Conservation (phyloP, 495 filamentous ascomycete species). For the Rhypophila decipiens region DNA sequence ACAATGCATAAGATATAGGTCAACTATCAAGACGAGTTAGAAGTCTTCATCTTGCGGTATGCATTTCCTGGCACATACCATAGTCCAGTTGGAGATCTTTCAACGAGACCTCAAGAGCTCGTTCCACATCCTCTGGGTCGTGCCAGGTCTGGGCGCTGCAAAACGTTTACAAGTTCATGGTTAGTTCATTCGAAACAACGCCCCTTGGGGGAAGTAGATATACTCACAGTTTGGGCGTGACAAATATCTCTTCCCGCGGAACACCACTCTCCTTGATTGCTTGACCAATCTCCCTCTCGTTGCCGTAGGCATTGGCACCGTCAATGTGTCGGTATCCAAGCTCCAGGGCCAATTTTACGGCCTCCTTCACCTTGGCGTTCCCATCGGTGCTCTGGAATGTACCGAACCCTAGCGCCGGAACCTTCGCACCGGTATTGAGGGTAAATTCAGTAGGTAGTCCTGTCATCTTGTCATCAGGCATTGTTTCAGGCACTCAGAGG, state of each 20-base stretch:
- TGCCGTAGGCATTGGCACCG: conserved; percentile 32
- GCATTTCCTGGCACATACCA: conserved; percentile 12
- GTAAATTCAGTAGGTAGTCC: conserved; percentile 10
- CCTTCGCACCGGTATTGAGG: conserved; percentile 19
- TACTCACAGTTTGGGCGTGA: conserved; percentile 31
- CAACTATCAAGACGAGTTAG: conserved; percentile 13
- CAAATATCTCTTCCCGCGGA: conserved; percentile 28
- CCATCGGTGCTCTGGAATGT: conserved; percentile 22
- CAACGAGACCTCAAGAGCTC: conserved; percentile 18
- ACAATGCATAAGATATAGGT: conserved; percentile 33
- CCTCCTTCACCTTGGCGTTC: conserved; percentile 25
- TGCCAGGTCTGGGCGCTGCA: conserved; percentile 26
- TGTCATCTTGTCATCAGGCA: too few relatives aligned
- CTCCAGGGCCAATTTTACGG: conserved; percentile 26
- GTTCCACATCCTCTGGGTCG: conserved; percentile 23
- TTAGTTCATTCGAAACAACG: neutral
- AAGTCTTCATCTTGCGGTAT: neutral
- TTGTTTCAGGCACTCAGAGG: too few relatives aligned
- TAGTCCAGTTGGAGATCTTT: conserved; percentile 23
- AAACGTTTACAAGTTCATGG: neutral
- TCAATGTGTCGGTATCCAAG: conserved; percentile 36
- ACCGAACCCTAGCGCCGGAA: conserved; percentile 25
- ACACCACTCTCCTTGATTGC: conserved; percentile 32
- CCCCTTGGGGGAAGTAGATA: neutral
- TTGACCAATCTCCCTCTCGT: conserved; percentile 34